Base-by-base conservation (phyloP, 345 rosid genomes). In the Syzygium aqueum region DNA sequence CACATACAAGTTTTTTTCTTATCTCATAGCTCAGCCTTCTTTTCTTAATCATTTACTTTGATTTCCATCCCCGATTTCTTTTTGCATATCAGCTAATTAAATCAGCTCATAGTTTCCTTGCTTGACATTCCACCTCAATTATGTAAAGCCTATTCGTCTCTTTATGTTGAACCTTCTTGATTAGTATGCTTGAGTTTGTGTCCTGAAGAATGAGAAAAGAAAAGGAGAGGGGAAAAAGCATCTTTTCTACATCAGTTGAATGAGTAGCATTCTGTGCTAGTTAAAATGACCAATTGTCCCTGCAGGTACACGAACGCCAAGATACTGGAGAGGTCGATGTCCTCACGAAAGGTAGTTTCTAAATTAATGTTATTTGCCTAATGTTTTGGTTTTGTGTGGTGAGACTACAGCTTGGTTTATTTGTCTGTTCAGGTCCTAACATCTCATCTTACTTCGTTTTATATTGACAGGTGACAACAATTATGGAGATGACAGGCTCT, bases 261-360 rank as follows among this genome's bases (percentile, higher is more conserved):
- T 57, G 63, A 57, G 63, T 10, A 57, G 7, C 14, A 23, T 57
- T 57, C 13, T 23, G 1, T 23, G 61, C 61, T 57, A 23, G 63
- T 23, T 9, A 57, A 57, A 25, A 73, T 73, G 49, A 73, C 82
- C 82, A 11, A 77, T 87, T 84, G 30, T 86, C 53, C 86, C 53
- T 84, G 86, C 89, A 97, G 99, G 98, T 96, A 88, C 99, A 98
- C 88, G 97, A 98, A 92, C 93, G 96, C 83, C 87, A 92, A 91
- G 95, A 94, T 87, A 97, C 95, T 43, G 94, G 93, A 86, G 96
- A 94, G 91, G 98, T 96, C 88, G 99, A 98, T 91, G 95, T 98
- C 88, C 95, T 98, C 61, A 96, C 99, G 13, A 96, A 98, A 96
- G 99, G 99, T 97, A 10, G 49, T 49, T 86, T 61, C 65, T 84